phyloP scores from a whole-genome alignment of 768 basidiomycete species.

The Macrolepiota fuliginosa region DNA sequence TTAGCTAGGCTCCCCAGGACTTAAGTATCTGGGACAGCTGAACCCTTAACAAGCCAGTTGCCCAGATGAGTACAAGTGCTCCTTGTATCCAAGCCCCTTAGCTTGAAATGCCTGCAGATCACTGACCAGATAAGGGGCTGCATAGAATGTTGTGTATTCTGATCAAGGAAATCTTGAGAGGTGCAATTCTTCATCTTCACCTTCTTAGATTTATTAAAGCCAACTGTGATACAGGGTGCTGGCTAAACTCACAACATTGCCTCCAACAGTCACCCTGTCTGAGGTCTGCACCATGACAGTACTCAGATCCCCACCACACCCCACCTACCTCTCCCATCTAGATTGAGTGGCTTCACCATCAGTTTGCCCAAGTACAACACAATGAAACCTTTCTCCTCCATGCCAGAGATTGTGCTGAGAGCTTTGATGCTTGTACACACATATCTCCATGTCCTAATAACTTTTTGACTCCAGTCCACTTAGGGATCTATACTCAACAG shows the following conservation, averaged over 20 bases:
- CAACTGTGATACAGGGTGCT: conserved; percentile 53
- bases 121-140: not conserved
- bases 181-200: conserved; percentile 12
- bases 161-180: conserved; percentile 18
- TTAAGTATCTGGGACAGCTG: no score
- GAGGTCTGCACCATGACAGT: conserved; percentile 58
- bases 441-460: conserved; percentile 38
- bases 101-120: not conserved
- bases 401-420: conserved; percentile 97
- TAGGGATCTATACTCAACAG: conserved; percentile 32
- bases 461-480: conserved; percentile 14
- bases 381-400: conserved; percentile 94
- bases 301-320: conserved; percentile 25
- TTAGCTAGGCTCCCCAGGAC: no score
- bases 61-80: conserved; percentile 17
- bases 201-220: not conserved
- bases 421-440: conserved; percentile 88
- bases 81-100: not conserved
- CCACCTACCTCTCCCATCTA: conserved; percentile 24
- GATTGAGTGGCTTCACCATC: conserved; percentile 83
- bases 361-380: conserved; percentile 74
- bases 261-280: conserved; percentile 88
- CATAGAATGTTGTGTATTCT: conserved; percentile 20
- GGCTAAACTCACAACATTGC: conserved; percentile 71
- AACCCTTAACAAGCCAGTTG: conserved; percentile 19